phyloP scores from a whole-genome alignment of 2,329 filamentous ascomycete species.

The Aspergillus sp. region DNA sequence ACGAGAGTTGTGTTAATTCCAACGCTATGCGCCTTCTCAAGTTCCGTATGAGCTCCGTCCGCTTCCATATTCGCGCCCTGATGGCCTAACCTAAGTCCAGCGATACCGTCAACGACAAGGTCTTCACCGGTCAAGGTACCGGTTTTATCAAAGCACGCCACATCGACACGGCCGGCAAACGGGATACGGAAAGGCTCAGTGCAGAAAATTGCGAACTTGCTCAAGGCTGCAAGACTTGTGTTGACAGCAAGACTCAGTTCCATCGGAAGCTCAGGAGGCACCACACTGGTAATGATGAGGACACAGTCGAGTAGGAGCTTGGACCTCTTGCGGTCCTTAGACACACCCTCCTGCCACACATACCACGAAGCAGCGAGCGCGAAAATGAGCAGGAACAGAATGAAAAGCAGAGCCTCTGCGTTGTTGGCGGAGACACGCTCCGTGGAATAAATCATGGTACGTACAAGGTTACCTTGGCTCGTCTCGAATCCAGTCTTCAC shows the following conservation, averaged over 20 bases:
- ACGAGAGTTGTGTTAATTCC: slow-evolving; percentile 82
- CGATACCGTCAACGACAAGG: slow-evolving; percentile 92
- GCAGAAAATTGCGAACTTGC: slow-evolving; percentile 95
- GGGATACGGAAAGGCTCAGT: slow-evolving; percentile 98
- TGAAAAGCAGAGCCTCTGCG: slow-evolving; percentile 90
- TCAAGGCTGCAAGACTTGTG: slow-evolving; percentile 87
- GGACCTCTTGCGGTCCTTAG: slow-evolving; percentile 88
- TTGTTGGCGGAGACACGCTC: slow-evolving; percentile 99
- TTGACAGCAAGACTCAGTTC: slow-evolving; percentile 96
- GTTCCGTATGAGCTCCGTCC: slow-evolving; percentile 73
- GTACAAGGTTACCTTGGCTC: slow-evolving; percentile 91
- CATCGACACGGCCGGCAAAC: slow-evolving; percentile 86
- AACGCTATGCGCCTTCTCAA: slow-evolving; percentile 62
- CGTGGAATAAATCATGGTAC: slow-evolving; percentile 99
- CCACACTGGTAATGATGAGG: slow-evolving; percentile 94
- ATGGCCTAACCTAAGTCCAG: slow-evolving; percentile 69
- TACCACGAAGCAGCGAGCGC: slow-evolving; percentile 98
- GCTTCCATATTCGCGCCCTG: slow-evolving; percentile 58
- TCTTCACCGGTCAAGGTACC: slow-evolving; percentile 95
- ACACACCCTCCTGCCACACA: slow-evolving; percentile 94
- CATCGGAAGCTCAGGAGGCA: slow-evolving; percentile 97
- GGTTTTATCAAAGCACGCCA: slow-evolving; percentile 98
- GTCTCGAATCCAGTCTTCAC: slow-evolving; percentile 98
- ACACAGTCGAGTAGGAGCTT: slow-evolving; percentile 96
- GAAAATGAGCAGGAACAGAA: slow-evolving; percentile 91